These are phyloP conservation scores for Fraxinus sp. DNA, from an alignment of 305 asterid genomes.

Conservation along the genomic window DNA sequence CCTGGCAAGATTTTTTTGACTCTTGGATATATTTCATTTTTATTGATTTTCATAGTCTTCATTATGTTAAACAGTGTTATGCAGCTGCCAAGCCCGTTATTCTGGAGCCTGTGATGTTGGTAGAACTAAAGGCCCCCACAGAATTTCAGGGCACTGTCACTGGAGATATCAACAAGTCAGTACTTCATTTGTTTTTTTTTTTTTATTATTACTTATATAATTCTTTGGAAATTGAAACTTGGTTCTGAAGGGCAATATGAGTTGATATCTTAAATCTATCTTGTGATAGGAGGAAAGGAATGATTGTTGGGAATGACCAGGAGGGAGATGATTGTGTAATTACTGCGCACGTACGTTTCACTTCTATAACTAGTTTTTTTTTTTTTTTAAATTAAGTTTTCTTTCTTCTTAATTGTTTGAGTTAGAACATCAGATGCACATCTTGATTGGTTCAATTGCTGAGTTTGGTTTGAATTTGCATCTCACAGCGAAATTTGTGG, in stretches of 20 bases:
- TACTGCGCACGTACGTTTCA: slow-evolving; percentile 68
- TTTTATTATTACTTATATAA: not conserved
- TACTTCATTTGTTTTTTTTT: slow-evolving; percentile 8
- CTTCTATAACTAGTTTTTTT: not conserved
- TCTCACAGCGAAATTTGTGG: not conserved
- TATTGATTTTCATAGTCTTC: slow-evolving; percentile 8
- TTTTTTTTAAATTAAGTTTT: not conserved
- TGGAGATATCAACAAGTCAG: slow-evolving; percentile 93
- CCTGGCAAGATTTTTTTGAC: not conserved
- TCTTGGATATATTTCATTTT: slow-evolving; percentile 1
- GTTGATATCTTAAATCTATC: slow-evolving; percentile 18
- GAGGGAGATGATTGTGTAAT: slow-evolving; percentile 87
- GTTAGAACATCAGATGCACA: not conserved
- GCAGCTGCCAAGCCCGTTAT: slow-evolving; percentile 75
- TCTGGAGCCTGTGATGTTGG: slow-evolving; percentile 95
- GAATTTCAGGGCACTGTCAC: slow-evolving; percentile 94
- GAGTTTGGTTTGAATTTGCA: not conserved
- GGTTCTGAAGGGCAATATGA: slow-evolving; percentile 7
- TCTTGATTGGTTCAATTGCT: not conserved
- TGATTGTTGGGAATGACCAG: slow-evolving; percentile 93
- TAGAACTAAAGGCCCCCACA: slow-evolving; percentile 82
- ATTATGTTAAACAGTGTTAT: slow-evolving; percentile 53
- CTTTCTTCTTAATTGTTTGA: not conserved
- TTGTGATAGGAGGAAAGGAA: slow-evolving; percentile 80
- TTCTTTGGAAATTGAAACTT: slow-evolving; percentile 3